A percentile compares a stretch with the other conserved stretches of the same genome.
Conservation (phyloP, 2,329 filamentous ascomycete species). For the Trichoderma brevicompactum region DNA sequence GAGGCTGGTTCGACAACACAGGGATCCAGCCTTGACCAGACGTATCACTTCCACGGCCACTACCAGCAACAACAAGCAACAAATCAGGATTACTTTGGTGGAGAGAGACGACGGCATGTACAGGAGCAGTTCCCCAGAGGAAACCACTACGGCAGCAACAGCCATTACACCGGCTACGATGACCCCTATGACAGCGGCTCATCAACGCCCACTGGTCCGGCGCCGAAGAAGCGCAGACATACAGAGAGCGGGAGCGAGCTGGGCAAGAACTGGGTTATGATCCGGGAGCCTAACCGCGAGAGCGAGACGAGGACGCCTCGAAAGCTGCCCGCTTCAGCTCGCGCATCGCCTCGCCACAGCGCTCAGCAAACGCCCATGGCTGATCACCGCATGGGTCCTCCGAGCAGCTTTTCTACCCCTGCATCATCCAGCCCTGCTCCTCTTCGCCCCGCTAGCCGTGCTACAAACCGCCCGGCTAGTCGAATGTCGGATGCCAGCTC, state of each 20-base stretch:
- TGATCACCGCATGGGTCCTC: constrained; percentile 51
- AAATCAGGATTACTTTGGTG: constrained; percentile 4
- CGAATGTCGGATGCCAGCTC: constrained; percentile 48
- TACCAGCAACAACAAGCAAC: not conserved
- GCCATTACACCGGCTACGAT: constrained; percentile 34
- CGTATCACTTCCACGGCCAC: constrained; percentile 42
- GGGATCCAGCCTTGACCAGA: constrained; percentile 32
- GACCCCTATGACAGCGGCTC: constrained; percentile 39
- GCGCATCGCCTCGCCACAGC: constrained; percentile 39
- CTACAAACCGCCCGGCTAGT: constrained; percentile 43
- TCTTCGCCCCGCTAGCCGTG: constrained; percentile 32
- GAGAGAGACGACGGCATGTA: constrained; percentile 6
- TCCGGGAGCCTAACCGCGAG: constrained; percentile 49
- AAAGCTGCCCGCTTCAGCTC: constrained; percentile 34
- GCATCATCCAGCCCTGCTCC: constrained; percentile 16
- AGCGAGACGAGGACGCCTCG: constrained; percentile 36
- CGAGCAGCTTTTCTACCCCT: constrained; percentile 27
- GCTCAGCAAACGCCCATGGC: constrained; percentile 40
- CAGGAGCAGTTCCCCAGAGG: constrained; percentile 8
- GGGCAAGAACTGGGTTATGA: constrained; percentile 72
- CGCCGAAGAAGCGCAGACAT: constrained; percentile 62
- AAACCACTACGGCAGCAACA: constrained; percentile 18
- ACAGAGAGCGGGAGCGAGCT: constrained; percentile 60
- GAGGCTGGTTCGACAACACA: constrained; percentile 26
- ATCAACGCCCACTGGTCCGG: constrained; percentile 51